A percentile compares a stretch with the other conserved stretches of the same genome.
Conservation (phyloP, 306 rosid species). For the Gillenia trifoliata region DNA sequence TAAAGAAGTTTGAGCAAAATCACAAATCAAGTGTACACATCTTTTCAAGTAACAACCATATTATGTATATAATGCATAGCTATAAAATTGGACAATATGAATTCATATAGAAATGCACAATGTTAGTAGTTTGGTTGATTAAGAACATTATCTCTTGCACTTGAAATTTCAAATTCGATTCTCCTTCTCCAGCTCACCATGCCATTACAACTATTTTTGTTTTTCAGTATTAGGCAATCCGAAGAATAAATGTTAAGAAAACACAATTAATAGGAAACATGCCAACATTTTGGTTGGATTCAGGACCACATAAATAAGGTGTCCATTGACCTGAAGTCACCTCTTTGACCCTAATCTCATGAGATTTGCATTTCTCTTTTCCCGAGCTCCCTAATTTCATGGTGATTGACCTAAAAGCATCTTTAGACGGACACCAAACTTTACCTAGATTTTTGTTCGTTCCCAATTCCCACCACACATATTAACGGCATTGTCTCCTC, state of each 20-base stretch:
- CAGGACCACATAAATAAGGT: conserved; percentile 5
- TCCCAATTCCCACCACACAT: conserved; percentile 33
- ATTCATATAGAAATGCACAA: too few relatives aligned
- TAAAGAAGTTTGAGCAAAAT: neutral
- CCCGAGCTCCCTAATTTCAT: conserved; percentile 34
- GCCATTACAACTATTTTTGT: too few relatives aligned
- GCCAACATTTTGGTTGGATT: conserved; percentile 13
- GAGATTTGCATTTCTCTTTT: conserved; percentile 16
- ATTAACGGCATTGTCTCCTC: conserved; percentile 30
- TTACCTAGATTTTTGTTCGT: conserved; percentile 34
- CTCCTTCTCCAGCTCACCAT: too few relatives aligned
- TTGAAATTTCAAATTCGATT: too few relatives aligned
- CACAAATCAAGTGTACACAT: too few relatives aligned
- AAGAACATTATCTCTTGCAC: too few relatives aligned
- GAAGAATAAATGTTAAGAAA: neutral
- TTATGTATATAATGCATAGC: too few relatives aligned
- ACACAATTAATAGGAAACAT: neutral
- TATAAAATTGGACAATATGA: too few relatives aligned
- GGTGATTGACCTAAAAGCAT: conserved; percentile 40
- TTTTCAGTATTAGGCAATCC: neutral
- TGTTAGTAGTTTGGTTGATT: too few relatives aligned
- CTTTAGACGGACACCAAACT: conserved; percentile 28
- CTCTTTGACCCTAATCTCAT: conserved; percentile 22
- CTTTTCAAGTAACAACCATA: neutral
- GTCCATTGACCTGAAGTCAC: conserved; percentile 26